Evolutionary conservation across 768 basidiomycete genomes (phyloP).

Genomic region (Rhizopogon vesiculosus): DNA sequence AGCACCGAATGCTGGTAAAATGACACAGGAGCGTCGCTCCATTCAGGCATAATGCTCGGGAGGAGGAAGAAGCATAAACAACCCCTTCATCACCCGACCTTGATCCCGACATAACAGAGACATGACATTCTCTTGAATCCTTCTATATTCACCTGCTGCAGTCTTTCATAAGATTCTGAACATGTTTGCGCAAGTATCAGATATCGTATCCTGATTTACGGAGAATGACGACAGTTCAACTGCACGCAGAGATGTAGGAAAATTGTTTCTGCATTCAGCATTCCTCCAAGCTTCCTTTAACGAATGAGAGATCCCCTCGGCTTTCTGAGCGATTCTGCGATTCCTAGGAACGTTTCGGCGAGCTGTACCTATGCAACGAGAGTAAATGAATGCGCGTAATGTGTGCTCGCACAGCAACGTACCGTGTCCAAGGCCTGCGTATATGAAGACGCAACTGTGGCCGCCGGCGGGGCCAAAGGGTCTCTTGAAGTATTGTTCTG

Average conservation of each 20-base stretch:
- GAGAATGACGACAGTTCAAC: too few relatives aligned
- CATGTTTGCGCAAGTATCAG: too few relatives aligned
- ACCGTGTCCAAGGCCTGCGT: slow-evolving; percentile 49
- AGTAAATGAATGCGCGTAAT: not conserved
- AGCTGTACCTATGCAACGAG: slow-evolving; percentile 39
- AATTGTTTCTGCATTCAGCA: not conserved
- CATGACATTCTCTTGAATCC: too few relatives aligned
- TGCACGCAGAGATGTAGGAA: too few relatives aligned
- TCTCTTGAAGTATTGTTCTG: slow-evolving; percentile 41
- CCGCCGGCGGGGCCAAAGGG: slow-evolving; percentile 27
- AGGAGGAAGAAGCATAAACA: too few relatives aligned
- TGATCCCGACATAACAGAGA: too few relatives aligned
- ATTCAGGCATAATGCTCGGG: too few relatives aligned
- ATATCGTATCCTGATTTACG: too few relatives aligned
- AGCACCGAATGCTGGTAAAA: too few relatives aligned
- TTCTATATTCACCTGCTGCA: not conserved
- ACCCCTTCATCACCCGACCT: too few relatives aligned
- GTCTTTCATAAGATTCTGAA: not conserved
- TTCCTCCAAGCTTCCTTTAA: slow-evolving; percentile 3
- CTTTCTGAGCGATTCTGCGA: slow-evolving; percentile 54
- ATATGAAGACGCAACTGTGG: slow-evolving; percentile 40
- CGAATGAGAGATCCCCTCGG: slow-evolving; percentile 46
- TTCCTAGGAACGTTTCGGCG: slow-evolving; percentile 52
- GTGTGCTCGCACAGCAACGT: slow-evolving; percentile 5
- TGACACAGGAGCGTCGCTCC: too few relatives aligned